Evolutionary conservation across 108 stramenopile genomes (phyloP), one percentile per base, ranked within the genome.

Genomic region (Parietichytrium sp.): DNA sequence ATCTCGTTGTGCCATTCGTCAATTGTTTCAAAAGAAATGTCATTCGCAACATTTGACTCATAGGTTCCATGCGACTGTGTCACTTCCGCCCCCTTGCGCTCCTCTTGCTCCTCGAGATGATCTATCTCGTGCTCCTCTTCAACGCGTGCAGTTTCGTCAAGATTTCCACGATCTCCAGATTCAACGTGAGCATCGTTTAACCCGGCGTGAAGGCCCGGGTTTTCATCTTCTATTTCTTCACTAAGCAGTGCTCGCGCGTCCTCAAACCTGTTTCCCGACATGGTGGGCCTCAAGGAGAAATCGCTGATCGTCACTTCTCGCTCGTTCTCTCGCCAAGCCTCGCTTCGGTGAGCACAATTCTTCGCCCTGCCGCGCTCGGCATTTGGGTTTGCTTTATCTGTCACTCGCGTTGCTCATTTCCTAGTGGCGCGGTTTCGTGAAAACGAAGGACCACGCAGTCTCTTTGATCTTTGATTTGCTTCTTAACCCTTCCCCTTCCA

Each of bases 41-140:
- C 1, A 27, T 55, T 27, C 26, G 20, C 1, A 26, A 26, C 54
- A 55, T 55, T 1, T 0, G 54, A 26, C 26, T 0, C 54, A 55
- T 55, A 1, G 13, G 16, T 55, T n/a, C n/a, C 26, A 55, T 20
- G 25, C 20, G 26, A 27, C 54, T 55, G 20, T 13, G 16, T 27
- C 15, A 55, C 54, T 55, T 55, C 54, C 20, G n/a, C 20, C 54
- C 54, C 54, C 54, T 0, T 55, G 54, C 54, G 54, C 54, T 55
- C 54, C 54, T 55, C 54, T 55, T 55, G 54, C 1, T 1, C 29
- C 54, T 27, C 54, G 20, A 26, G 20, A 26, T 55, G 25, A 20
- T 55, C 1, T 13, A 55, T 20, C 54, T 26, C 26, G 54, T 55
- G 25, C 25, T 55, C 54, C 25, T 27, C 54, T 55, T 55, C 54